These are phyloP conservation scores for Cladophialophora psammophila DNA, from an alignment of 2,329 filamentous ascomycete species.

Conservation along the genomic window DNA sequence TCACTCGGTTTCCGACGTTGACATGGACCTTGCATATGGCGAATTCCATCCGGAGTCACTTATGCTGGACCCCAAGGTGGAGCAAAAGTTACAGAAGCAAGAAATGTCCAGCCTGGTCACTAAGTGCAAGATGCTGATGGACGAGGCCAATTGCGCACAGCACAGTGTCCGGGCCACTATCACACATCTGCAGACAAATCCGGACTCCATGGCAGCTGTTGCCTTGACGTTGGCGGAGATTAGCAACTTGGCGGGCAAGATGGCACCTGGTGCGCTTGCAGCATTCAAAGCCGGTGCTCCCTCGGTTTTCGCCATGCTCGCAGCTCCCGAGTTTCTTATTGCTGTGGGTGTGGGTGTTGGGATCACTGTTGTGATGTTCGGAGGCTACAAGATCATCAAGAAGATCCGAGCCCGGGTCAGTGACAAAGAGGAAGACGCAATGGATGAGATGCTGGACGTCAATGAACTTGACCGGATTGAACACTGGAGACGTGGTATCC, in stretches of 20 bases:
- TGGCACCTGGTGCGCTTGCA: constrained; percentile 80
- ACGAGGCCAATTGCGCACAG: constrained; percentile 88
- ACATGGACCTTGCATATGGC: constrained; percentile 93
- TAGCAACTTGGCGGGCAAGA: constrained; percentile 78
- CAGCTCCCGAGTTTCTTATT: constrained; percentile 92
- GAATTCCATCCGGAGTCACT: constrained; percentile 73
- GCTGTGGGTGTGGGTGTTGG: constrained; percentile 87
- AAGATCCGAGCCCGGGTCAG: constrained; percentile 63
- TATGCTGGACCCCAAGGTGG: constrained; percentile 51
- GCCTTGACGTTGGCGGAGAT: constrained; percentile 92
- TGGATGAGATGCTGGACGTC: constrained; percentile 64
- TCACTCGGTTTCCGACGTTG: constrained; percentile 56
- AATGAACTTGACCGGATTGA: constrained; percentile 63
- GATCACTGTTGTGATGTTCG: constrained; percentile 93
- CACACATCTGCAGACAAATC: constrained; percentile 77
- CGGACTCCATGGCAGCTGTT: constrained; percentile 91
- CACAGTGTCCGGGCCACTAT: constrained; percentile 85
- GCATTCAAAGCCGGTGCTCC: constrained; percentile 82
- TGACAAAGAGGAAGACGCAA: constrained; percentile 45
- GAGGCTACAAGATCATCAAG: constrained; percentile 97
- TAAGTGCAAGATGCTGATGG: constrained; percentile 77
- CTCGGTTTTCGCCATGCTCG: constrained; percentile 82
- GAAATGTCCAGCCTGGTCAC: constrained; percentile 73
- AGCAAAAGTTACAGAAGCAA: constrained; percentile 53
- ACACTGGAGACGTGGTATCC: constrained; percentile 69